These are phyloP conservation scores for Lodderomyces orthopsilosis DNA, from an alignment of 1,139 yeast genomes.

Conservation along the genomic window DNA sequence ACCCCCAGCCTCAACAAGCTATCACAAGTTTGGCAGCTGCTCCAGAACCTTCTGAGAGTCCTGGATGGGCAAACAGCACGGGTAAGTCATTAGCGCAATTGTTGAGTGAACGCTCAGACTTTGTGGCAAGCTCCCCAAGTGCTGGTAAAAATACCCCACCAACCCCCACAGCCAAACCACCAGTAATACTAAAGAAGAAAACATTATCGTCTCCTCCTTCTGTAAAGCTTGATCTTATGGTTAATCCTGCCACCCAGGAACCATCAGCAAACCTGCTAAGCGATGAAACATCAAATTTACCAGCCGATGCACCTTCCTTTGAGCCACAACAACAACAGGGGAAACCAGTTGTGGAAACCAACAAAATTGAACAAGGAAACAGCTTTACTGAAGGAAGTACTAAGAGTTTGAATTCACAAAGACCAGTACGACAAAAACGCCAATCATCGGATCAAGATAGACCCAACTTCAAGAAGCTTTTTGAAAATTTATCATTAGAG, in stretches of 20 bases:
- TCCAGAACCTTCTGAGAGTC: slow-evolving; percentile 16
- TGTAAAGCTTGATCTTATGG: slow-evolving; percentile 12
- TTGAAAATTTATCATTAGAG: neutral
- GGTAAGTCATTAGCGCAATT: slow-evolving; percentile 40
- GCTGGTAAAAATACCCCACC: slow-evolving; percentile 20
- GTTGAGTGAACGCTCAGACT: slow-evolving; percentile 28
- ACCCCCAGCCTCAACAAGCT: slow-evolving; percentile 5
- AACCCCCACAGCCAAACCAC: slow-evolving; percentile 29
- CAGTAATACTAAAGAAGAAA: slow-evolving; percentile 43
- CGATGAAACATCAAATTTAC: neutral
- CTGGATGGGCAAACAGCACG: slow-evolving; percentile 17
- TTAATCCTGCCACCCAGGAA: slow-evolving; percentile 9
- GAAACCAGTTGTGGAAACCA: neutral
- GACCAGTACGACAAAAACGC: neutral
- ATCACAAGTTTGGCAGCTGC: slow-evolving; percentile 2
- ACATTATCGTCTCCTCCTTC: slow-evolving; percentile 15
- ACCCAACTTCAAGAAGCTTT: slow-evolving; percentile 2
- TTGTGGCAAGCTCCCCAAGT: slow-evolving; percentile 10
- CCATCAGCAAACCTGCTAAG: neutral
- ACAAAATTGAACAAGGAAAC: neutral
- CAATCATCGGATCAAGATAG: slow-evolving; percentile 1
- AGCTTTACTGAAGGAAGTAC: neutral
- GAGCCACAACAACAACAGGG: neutral
- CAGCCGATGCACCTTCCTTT: neutral
- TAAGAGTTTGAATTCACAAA: neutral